Evolutionary conservation across 805 yeast genomes (phyloP).

Genomic region (Cephaloascus albidus): DNA sequence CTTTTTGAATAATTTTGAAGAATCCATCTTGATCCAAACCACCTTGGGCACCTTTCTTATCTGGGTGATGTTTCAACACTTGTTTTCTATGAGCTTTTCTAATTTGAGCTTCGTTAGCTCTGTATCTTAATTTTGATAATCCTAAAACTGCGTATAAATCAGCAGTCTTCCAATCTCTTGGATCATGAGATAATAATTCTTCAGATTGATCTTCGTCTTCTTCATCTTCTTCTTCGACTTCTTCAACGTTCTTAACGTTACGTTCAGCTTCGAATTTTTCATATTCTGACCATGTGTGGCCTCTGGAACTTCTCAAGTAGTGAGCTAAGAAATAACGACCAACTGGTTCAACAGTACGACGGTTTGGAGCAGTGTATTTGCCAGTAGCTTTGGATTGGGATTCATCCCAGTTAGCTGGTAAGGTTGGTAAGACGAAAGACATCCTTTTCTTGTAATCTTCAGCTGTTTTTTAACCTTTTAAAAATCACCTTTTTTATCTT

Average conservation of each 20-base stretch:
- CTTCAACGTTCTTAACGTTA: constrained; percentile 67
- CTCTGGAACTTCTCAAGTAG: constrained; percentile 90
- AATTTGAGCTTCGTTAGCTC: constrained; percentile 86
- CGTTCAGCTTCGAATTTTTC: constrained; percentile 89
- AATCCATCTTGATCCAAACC: constrained; percentile 90
- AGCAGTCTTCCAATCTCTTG: constrained; percentile 96
- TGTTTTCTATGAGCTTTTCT: constrained; percentile 96
- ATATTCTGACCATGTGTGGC: constrained; percentile 97
- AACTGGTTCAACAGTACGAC: constrained; percentile 90
- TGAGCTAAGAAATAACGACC: constrained; percentile 95
- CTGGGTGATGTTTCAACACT: constrained; percentile 96
- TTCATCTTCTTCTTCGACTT: constrained; percentile 49
- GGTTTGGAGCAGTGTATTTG: constrained; percentile 48
- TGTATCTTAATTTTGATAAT: constrained; percentile 80
- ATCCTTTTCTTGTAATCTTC: too few species aligned
- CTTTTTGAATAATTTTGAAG: constrained; percentile 96
- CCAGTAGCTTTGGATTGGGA: constrained; percentile 42
- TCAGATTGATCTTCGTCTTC: constrained; percentile 67
- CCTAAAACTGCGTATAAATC: constrained; percentile 97
- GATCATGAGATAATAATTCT: constrained; percentile 77
- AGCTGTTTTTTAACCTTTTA: too few species aligned
- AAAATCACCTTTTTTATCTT: too few species aligned
- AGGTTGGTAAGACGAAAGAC: constrained; percentile 32
- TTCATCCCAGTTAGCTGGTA: constrained; percentile 42
- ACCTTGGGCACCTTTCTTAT: constrained; percentile 89